A percentile compares a stretch with the other conserved stretches of the same genome.
phyloP scores from a whole-genome alignment of 2,329 filamentous ascomycete genomes.

The Colletotrichum camelliae region DNA sequence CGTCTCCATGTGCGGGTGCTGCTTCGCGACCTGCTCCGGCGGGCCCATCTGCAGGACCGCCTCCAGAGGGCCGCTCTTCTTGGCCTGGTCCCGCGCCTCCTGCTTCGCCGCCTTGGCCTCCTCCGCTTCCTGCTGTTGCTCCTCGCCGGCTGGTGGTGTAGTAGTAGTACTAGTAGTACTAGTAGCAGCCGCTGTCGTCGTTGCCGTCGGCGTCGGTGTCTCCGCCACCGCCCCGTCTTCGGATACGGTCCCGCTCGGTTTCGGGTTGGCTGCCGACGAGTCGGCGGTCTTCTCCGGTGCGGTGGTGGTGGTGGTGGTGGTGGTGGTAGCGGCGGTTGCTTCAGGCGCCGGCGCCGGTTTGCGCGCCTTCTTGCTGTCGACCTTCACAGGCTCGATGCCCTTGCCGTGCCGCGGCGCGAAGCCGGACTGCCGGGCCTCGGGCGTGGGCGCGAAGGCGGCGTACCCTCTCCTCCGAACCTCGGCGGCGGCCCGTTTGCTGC shows the following conservation, averaged over 20 bases:
- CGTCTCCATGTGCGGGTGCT: conserved; percentile 72
- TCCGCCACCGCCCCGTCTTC: conserved; percentile 1
- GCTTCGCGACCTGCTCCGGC: conserved; percentile 44
- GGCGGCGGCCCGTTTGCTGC: conserved; percentile 16
- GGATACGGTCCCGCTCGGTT: background rate
- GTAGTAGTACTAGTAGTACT: background rate
- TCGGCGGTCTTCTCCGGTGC: background rate
- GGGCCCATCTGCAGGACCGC: conserved; percentile 54
- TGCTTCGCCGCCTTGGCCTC: conserved; percentile 29
- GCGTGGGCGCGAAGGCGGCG: conserved; percentile 38
- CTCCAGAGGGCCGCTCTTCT: conserved; percentile 55
- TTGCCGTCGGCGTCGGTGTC: conserved; percentile 17
- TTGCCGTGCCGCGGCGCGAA: conserved; percentile 65
- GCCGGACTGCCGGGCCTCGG: conserved; percentile 42
- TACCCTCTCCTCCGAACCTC: conserved; percentile 30
- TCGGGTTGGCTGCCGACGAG: background rate
- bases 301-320: background rate
- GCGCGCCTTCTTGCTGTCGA: conserved; percentile 26
- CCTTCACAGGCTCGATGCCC: conserved; percentile 59
- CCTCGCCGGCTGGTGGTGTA: background rate
- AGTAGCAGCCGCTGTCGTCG: background rate
- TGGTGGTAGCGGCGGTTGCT: background rate
- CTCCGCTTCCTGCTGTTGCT: background rate
- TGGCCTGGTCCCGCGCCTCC: conserved; percentile 39
- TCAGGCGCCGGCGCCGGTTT: conserved; percentile 25